A percentile compares a stretch with the other conserved stretches of the same genome.
phyloP scores from a whole-genome alignment of 768 basidiomycete genomes.

The Tylopilus plumbeoviolaceoides region DNA sequence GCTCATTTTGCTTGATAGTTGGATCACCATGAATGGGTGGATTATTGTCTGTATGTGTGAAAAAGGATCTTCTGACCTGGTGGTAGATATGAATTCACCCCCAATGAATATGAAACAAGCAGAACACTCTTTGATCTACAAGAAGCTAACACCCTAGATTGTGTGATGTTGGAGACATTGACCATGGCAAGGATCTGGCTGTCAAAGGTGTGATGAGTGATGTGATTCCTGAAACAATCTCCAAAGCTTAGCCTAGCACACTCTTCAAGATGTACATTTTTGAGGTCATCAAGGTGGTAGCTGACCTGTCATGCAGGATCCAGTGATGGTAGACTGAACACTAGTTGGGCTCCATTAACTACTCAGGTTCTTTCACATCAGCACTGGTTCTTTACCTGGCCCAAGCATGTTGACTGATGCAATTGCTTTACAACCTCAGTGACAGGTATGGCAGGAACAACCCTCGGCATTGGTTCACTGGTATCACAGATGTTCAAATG shows the following conservation, averaged over 20 bases:
- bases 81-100: conserved; percentile 86
- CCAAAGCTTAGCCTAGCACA: conserved; percentile 4
- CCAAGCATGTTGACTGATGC: no score
- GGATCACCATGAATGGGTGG: conserved; percentile 90
- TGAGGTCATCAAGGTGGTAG: conserved; percentile 88
- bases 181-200: conserved; percentile 93
- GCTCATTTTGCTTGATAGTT: conserved; percentile 82
- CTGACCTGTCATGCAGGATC: conserved; percentile 52
- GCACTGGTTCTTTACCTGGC: no score
- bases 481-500: no score
- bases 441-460: no score
- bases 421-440: no score
- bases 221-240: neutral
- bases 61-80: conserved; percentile 5
- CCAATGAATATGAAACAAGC: conserved; percentile 92
- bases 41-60: conserved; percentile 23
- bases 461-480: no score
- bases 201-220: conserved; percentile 85
- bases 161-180: conserved; percentile 86
- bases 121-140: no score
- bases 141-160: conserved; percentile 78
- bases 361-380: no score
- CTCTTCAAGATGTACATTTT: conserved; percentile 82
- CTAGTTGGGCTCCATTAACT: no score
- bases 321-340: conserved; percentile 79